phyloP scores from a whole-genome alignment of 306 rosid genomes.

The Castanea crenata region DNA sequence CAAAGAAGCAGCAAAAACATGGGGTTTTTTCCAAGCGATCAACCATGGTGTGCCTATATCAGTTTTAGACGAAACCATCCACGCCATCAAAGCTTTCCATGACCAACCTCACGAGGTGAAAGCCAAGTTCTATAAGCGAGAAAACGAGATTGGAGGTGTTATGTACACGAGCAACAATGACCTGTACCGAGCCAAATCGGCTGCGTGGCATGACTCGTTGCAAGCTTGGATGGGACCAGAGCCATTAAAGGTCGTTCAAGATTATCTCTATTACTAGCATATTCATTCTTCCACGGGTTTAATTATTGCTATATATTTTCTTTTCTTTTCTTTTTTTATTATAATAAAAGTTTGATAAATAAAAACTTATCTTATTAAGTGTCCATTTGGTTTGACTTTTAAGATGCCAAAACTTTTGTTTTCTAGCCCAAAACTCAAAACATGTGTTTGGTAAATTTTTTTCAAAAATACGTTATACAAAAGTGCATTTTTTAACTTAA shows the following conservation, averaged over 20 bases:
- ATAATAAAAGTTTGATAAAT: neutral
- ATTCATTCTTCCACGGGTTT: slow-evolving; percentile 2
- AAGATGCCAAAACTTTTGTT: no score
- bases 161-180: slow-evolving; percentile 40
- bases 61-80: slow-evolving; percentile 15
- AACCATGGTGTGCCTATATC: slow-evolving; percentile 34
- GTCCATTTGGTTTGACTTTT: no score
- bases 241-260: neutral
- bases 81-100: slow-evolving; percentile 37
- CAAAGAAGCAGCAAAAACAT: slow-evolving; percentile 33
- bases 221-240: slow-evolving; percentile 34
- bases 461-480: no score
- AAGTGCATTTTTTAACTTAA: no score
- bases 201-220: slow-evolving; percentile 40
- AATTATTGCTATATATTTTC: no score
- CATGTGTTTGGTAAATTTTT: no score
- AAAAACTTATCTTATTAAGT: no score
- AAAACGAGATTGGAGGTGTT: slow-evolving; percentile 26
- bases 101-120: slow-evolving; percentile 30
- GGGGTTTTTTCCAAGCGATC: slow-evolving; percentile 56
- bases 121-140: slow-evolving; percentile 35
- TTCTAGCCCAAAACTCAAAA: no score
- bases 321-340: no score
- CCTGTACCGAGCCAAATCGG: slow-evolving; percentile 26
- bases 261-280: no score